Conservation (phyloP, 768 basidiomycete species). For the Amanita phalloides region DNA sequence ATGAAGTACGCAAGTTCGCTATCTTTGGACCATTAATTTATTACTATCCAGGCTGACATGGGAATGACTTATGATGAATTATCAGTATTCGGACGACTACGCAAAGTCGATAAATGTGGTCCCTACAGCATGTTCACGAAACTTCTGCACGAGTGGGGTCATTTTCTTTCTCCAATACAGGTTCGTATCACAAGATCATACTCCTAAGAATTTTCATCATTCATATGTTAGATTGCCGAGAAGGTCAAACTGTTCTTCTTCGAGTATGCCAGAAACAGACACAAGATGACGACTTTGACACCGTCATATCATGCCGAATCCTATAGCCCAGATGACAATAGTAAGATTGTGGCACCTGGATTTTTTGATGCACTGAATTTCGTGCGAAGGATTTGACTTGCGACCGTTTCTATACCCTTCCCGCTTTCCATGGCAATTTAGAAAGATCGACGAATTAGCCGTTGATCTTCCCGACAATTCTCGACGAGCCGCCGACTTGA, state of each 20-base stretch:
- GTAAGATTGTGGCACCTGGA: constrained; percentile 33
- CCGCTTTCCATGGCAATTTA: constrained; percentile 94
- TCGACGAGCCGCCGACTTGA: constrained; percentile 11
- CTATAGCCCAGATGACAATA: constrained; percentile 94
- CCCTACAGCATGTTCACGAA: constrained; percentile 98
- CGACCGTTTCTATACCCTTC: constrained; percentile 95
- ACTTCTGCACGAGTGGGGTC: constrained; percentile 89
- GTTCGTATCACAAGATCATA: constrained; percentile 25
- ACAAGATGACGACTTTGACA: constrained; percentile 98
- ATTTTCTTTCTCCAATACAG: constrained; percentile 70
- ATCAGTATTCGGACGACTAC: constrained; percentile 83
- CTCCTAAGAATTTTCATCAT: constrained; percentile 1
- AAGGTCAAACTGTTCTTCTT: constrained; percentile 98
- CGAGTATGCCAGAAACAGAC: constrained; percentile 90
- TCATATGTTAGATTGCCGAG: constrained; percentile 70
- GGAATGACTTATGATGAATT: constrained; percentile 99
- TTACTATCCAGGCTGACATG: constrained; percentile 74
- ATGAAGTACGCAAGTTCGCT: constrained; percentile 51
- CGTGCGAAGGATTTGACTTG: constrained; percentile 72
- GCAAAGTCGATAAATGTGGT: constrained; percentile 96
- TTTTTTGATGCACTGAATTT: constrained; percentile 7
- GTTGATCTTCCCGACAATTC: constrained; percentile 67
- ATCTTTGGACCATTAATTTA: constrained; percentile 4
- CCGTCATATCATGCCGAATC: constrained; percentile 94
- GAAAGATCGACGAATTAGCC: constrained; percentile 85